A percentile compares a stretch with the other conserved stretches of the same genome.
Conservation (phyloP, 805 yeast genomes). For the Ogataea pignaliae region DNA sequence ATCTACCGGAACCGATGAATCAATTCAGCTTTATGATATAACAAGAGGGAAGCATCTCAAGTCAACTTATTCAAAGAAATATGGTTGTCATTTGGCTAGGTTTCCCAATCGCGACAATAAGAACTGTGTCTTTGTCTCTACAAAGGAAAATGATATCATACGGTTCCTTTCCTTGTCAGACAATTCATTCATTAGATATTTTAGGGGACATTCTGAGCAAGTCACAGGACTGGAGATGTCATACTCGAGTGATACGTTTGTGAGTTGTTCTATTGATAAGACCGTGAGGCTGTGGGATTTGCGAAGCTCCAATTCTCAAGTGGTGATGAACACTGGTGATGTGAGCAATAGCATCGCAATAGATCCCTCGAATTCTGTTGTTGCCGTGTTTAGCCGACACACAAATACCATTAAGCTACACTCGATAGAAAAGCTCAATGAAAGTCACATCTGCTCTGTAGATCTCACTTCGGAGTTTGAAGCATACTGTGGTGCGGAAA, state of each 20-base stretch:
- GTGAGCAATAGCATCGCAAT: conserved; percentile 43
- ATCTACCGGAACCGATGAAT: conserved; percentile 75
- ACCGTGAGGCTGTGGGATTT: conserved; percentile 88
- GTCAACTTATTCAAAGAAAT: conserved; percentile 78
- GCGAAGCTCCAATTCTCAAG: conserved; percentile 60
- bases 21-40: conserved; percentile 78
- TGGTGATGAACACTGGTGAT: conserved; percentile 49
- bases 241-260: conserved; percentile 60
- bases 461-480: conserved; percentile 27
- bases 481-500: neutral
- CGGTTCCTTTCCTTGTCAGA: conserved; percentile 73
- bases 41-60: conserved; percentile 63
- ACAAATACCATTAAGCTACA: conserved; percentile 50
- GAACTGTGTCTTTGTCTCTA: conserved; percentile 73
- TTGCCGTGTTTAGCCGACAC: conserved; percentile 57
- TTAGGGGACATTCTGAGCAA: conserved; percentile 77
- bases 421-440: conserved; percentile 53
- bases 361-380: conserved; percentile 82
- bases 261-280: conserved; percentile 69
- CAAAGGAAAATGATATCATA: conserved; percentile 70
- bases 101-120: conserved; percentile 68
- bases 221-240: conserved; percentile 71
- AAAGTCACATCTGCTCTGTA: conserved; percentile 49
- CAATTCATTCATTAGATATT: conserved; percentile 78
- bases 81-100: conserved; percentile 83